These are phyloP conservation scores for Talaromyces ruber DNA, from an alignment of 495 filamentous ascomycete genomes.

Conservation along the genomic window DNA sequence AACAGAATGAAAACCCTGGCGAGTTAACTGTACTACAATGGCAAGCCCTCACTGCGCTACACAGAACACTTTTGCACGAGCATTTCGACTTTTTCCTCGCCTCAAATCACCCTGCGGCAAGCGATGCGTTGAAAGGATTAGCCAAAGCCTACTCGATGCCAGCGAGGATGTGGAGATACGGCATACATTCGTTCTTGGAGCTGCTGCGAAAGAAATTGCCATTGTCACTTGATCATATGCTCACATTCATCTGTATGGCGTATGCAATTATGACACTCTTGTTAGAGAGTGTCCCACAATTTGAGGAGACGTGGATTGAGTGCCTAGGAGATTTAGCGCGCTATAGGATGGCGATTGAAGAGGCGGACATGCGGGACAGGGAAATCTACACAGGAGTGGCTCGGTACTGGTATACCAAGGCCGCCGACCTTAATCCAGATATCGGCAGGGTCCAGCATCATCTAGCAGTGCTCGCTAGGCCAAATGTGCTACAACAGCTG, in stretches of 20 bases:
- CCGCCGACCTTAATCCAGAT: constrained; percentile 59
- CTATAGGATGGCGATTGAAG: constrained; percentile 74
- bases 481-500: constrained; percentile 64
- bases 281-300: constrained; percentile 65
- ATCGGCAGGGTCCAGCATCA: constrained; percentile 79
- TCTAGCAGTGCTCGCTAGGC: constrained; percentile 70
- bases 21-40: constrained; percentile 55
- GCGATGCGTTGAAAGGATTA: constrained; percentile 44
- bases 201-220: constrained; percentile 62
- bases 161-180: constrained; percentile 77
- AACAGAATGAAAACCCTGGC: constrained; percentile 35
- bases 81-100: constrained; percentile 79
- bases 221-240: constrained; percentile 65
- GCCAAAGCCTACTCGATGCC: constrained; percentile 73
- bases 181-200: constrained; percentile 72
- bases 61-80: constrained; percentile 65
- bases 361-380: constrained; percentile 58
- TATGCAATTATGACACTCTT: constrained; percentile 76
- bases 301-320: constrained; percentile 85
- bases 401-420: constrained; percentile 73
- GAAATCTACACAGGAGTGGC: constrained; percentile 75
- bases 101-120: constrained; percentile 65
- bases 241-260: constrained; percentile 71
- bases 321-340: constrained; percentile 72
- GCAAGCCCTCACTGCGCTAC: constrained; percentile 64